Conservation (phyloP, 1,284 basidiomycete genomes). For the Golubevia sp. region DNA sequence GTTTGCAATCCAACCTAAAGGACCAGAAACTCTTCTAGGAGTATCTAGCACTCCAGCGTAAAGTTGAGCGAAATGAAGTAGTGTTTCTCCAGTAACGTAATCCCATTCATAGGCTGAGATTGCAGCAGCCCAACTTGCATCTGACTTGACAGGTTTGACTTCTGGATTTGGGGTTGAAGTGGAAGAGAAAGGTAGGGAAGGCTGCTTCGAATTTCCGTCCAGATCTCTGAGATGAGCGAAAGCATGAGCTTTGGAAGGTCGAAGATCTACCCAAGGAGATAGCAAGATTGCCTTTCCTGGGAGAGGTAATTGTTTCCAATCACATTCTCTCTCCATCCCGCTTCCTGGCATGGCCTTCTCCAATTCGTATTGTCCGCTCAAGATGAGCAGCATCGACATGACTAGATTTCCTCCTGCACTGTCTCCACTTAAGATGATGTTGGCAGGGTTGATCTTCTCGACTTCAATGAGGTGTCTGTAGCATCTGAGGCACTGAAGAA, state of each 20-base stretch:
- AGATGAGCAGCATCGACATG: conserved; percentile 47
- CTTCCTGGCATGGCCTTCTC: conserved; percentile 5
- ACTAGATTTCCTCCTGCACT: conserved; percentile 53
- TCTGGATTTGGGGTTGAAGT: not conserved
- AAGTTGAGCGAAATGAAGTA: conserved; percentile 57
- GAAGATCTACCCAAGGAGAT: conserved; percentile 54
- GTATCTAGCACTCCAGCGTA: conserved; percentile 46
- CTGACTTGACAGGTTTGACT: not conserved
- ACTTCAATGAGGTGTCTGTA: conserved; percentile 57
- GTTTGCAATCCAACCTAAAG: conserved; percentile 46
- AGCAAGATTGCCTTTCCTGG: conserved; percentile 53
- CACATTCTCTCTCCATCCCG: conserved; percentile 26
- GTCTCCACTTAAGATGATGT: conserved; percentile 53
- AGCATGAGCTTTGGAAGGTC: conserved; percentile 31
- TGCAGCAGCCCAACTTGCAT: not conserved
- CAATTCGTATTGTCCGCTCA: conserved; percentile 29
- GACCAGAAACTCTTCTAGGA: conserved; percentile 47
- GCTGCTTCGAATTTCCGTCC: not conserved
- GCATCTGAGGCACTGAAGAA: conserved; percentile 54
- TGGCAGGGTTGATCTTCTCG: conserved; percentile 36
- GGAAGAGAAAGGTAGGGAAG: not conserved
- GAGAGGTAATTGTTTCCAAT: conserved; percentile 49
- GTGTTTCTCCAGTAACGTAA: conserved; percentile 48
- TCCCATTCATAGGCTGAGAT: conserved; percentile 19
- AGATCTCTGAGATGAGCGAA: conserved; percentile 29